Evolutionary conservation across 139 green algal genomes (phyloP).

Genomic region (Yamagishiella unicocca): DNA sequence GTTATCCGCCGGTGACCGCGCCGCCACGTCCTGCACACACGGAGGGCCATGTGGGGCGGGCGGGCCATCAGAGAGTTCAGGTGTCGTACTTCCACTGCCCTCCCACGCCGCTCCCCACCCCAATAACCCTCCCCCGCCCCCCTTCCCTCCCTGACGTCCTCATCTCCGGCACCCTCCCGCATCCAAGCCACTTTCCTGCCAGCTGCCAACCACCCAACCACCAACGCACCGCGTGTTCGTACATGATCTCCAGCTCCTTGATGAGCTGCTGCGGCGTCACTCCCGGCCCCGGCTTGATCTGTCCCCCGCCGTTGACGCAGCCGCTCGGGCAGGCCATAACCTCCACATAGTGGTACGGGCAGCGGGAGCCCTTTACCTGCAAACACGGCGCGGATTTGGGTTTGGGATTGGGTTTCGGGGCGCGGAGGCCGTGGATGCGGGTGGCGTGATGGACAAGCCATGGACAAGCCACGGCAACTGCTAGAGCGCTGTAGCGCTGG

Average conservation of each 20-base stretch:
- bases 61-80: too few relatives aligned
- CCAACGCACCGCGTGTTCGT: constrained; percentile 62
- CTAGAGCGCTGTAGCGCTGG: too few relatives aligned
- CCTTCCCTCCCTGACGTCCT: neutral
- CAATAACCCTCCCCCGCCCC: neutral
- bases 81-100: neutral
- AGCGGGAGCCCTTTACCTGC: constrained; percentile 81
- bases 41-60: neutral
- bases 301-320: constrained; percentile 96
- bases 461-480: too few relatives aligned
- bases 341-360: constrained; percentile 95
- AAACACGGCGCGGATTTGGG: too few relatives aligned
- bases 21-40: constrained; percentile 42
- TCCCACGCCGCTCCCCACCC: neutral
- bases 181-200: neutral
- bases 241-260: constrained; percentile 63
- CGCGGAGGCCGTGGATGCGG: too few relatives aligned
- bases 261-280: constrained; percentile 63
- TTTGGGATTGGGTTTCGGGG: too few relatives aligned
- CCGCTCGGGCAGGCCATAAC: constrained; percentile 96
- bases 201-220: neutral
- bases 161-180: neutral
- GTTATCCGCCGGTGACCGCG: constrained; percentile 50
- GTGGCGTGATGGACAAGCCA: too few relatives aligned
- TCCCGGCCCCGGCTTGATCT: constrained; percentile 74